These are phyloP conservation scores for Lentinula guzmanii DNA, from an alignment of 768 basidiomycete species.

Conservation along the genomic window DNA sequence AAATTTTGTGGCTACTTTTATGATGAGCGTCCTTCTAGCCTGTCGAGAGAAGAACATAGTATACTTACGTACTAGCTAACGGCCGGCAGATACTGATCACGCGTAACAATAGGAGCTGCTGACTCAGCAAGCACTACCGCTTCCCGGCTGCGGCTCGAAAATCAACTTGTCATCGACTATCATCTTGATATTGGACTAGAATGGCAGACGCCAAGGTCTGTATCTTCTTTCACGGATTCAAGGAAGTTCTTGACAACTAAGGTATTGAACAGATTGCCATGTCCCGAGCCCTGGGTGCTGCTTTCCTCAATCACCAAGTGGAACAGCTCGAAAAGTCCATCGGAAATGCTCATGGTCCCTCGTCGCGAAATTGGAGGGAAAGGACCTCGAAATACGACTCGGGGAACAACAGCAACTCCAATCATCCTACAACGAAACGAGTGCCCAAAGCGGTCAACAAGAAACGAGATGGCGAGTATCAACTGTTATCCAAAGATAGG, in stretches of 20 bases:
- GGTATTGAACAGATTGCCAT: constrained; percentile 48
- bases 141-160: background rate
- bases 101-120: background rate
- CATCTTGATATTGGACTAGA: background rate
- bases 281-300: constrained; percentile 83
- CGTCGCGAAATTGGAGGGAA: constrained; percentile 40
- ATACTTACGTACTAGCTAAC: too few relatives aligned
- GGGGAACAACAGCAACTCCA: background rate
- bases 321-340: constrained; percentile 82
- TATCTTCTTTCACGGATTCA: background rate
- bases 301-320: constrained; percentile 83
- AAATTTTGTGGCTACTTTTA: too few relatives aligned
- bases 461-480: constrained; percentile 1
- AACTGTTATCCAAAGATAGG: constrained; percentile 6
- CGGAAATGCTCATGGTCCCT: constrained; percentile 31
- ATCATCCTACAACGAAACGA: constrained; percentile 8
- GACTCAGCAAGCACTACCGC: background rate
- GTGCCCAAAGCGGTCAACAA: constrained; percentile 9
- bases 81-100: background rate
- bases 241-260: background rate
- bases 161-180: background rate
- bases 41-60: too few relatives aligned
- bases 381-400: background rate
- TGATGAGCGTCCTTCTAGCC: too few relatives aligned
- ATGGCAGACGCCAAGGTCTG: background rate